Evolutionary conservation across 768 basidiomycete species (phyloP).

Genomic region (Lentinus tigrinus): DNA sequence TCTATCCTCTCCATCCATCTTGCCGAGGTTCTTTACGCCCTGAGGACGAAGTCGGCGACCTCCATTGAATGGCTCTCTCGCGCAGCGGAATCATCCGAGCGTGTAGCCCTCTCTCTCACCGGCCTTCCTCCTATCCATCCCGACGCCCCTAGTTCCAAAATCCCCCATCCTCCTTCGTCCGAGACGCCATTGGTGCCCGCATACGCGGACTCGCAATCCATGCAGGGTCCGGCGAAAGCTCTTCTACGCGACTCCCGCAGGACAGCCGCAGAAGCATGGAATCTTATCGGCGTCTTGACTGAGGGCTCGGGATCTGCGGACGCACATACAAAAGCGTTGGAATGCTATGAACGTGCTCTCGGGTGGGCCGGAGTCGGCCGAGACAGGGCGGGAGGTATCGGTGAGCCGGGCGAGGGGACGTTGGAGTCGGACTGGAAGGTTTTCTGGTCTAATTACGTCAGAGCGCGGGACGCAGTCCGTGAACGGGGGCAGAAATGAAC

Average conservation of each 20-base stretch:
- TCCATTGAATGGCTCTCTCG: slow-evolving; percentile 57
- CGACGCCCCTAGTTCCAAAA: slow-evolving; percentile 33
- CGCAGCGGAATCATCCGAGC: slow-evolving; percentile 69
- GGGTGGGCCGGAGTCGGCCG: slow-evolving; percentile 58
- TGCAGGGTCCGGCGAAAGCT: slow-evolving; percentile 53
- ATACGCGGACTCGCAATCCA: slow-evolving; percentile 47
- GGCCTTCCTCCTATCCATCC: slow-evolving; percentile 38
- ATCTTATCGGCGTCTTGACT: slow-evolving; percentile 64
- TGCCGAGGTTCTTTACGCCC: slow-evolving; percentile 67
- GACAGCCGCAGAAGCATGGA: slow-evolving; percentile 75
- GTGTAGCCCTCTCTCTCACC: slow-evolving; percentile 54
- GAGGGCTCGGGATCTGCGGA: slow-evolving; percentile 38
- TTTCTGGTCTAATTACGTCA: slow-evolving; percentile 60
- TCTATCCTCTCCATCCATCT: slow-evolving; percentile 72
- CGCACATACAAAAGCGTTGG: slow-evolving; percentile 43
- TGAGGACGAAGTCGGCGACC: slow-evolving; percentile 36
- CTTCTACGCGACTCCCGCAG: slow-evolving; percentile 69
- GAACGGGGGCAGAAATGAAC: slow-evolving; percentile 8
- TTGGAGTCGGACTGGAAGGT: slow-evolving; percentile 61
- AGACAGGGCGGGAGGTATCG: slow-evolving; percentile 35
- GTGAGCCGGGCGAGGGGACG: slow-evolving; percentile 49
- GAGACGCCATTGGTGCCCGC: slow-evolving; percentile 40
- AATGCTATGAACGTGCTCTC: slow-evolving; percentile 69
- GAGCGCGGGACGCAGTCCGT: slow-evolving; percentile 36
- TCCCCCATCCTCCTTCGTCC: slow-evolving; percentile 38